phyloP scores from a whole-genome alignment of 192 early-diverging fungal species.

The Radiomyces spectabilis region DNA sequence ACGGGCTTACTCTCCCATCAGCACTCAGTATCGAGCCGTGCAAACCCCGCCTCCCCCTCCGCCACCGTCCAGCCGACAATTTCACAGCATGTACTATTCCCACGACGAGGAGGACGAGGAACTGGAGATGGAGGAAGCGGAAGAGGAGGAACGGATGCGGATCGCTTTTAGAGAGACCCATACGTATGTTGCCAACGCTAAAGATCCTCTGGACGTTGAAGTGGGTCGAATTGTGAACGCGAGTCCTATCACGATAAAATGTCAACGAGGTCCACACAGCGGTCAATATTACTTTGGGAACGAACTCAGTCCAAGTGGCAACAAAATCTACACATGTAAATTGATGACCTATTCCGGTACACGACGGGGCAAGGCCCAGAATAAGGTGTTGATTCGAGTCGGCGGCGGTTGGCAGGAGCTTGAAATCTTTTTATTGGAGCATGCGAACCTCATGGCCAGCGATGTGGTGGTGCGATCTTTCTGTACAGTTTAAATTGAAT shows the following conservation, averaged over 20 bases:
- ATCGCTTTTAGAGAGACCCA: background rate
- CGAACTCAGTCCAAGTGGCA: conserved; percentile 31
- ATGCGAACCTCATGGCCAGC: conserved; percentile 18
- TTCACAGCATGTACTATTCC: too few species aligned
- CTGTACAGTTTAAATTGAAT: too few species aligned
- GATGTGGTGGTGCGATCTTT: conserved; percentile 7
- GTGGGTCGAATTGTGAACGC: conserved; percentile 43
- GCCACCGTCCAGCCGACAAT: too few species aligned
- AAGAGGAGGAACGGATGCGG: background rate
- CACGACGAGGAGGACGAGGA: too few species aligned
- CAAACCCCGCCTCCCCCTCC: too few species aligned
- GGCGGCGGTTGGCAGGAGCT: conserved; percentile 58
- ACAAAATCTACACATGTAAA: conserved; percentile 38
- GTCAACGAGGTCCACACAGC: conserved; percentile 30
- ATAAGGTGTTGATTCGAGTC: conserved; percentile 49
- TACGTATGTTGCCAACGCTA: conserved; percentile 30
- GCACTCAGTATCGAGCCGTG: too few species aligned
- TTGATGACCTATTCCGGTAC: conserved; percentile 32
- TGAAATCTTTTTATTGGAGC: conserved; percentile 57
- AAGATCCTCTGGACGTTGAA: conserved; percentile 44
- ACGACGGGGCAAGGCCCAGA: conserved; percentile 4
- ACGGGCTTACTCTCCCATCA: too few species aligned
- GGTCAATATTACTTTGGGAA: conserved; percentile 39
- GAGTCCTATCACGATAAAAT: conserved; percentile 39
- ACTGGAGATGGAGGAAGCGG: too few species aligned